Evolutionary conservation across 768 basidiomycete genomes (phyloP).

Genomic region (Cyclocybe cylindracea): DNA sequence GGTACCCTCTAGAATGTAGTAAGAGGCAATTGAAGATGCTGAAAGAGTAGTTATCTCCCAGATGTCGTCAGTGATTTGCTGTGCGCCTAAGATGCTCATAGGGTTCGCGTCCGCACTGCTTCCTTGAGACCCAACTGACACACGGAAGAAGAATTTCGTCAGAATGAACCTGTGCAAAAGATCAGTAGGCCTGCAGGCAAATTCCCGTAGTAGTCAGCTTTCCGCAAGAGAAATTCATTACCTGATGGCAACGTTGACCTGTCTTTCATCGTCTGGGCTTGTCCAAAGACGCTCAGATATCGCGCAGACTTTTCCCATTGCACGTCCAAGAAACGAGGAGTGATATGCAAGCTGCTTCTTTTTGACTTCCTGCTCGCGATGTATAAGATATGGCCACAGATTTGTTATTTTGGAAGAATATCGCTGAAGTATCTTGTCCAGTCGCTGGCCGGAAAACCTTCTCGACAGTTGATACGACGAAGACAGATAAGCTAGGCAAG

Average conservation of each 20-base stretch:
- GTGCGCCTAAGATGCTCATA: conserved; percentile 40
- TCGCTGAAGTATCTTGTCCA: conserved; percentile 36
- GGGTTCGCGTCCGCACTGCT: conserved; percentile 24
- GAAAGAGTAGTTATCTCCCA: conserved; percentile 52
- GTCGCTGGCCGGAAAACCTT: conserved; percentile 51
- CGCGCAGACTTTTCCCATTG: conserved; percentile 30
- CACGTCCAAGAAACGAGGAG: conserved; percentile 49
- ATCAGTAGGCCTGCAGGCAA: not conserved
- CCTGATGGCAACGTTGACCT: conserved; percentile 60
- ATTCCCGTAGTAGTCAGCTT: not conserved
- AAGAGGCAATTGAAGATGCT: conserved; percentile 26
- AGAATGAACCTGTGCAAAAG: conserved; percentile 57
- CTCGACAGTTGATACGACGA: conserved; percentile 49
- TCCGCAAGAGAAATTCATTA: conserved; percentile 22
- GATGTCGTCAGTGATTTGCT: conserved; percentile 56
- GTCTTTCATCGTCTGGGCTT: conserved; percentile 58
- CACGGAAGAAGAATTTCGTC: conserved; percentile 61
- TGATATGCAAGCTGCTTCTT: conserved; percentile 40
- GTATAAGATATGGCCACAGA: conserved; percentile 71
- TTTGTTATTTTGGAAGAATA: conserved; percentile 53
- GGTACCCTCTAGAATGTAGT: conserved; percentile 68
- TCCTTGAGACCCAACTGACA: conserved; percentile 46
- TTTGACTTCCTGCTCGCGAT: conserved; percentile 45
- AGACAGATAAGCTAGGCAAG: conserved; percentile 58
- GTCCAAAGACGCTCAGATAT: conserved; percentile 56